Evolutionary conservation across 2,329 filamentous ascomycete species (phyloP).

Genomic region (Aspergillus sp.): DNA sequence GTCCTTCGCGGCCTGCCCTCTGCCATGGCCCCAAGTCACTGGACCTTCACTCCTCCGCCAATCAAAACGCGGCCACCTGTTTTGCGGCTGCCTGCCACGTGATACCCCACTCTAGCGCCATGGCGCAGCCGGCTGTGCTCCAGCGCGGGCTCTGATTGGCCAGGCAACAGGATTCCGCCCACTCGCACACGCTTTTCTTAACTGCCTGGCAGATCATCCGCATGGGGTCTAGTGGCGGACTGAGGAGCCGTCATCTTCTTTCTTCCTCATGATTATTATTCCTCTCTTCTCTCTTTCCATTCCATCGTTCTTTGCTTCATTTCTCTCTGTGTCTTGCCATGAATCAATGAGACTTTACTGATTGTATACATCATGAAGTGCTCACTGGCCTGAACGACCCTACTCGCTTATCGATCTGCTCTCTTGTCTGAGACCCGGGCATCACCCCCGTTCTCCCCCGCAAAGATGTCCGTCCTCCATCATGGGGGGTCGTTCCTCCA

Average conservation of each 20-base stretch:
- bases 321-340: constrained; percentile 1
- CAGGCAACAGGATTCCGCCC: constrained; percentile 37
- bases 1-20: too few species aligned
- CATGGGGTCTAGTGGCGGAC: constrained; percentile 11
- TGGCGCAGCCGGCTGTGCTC: constrained; percentile 18
- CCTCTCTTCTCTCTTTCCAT: background rate
- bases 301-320: constrained; percentile 1
- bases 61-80: constrained; percentile 1
- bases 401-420: background rate
- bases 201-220: constrained; percentile 7
- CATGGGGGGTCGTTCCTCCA: constrained; percentile 39
- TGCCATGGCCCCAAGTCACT: too few species aligned
- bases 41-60: background rate
- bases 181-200: constrained; percentile 16
- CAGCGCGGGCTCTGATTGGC: constrained; percentile 30
- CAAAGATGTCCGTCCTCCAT: constrained; percentile 40
- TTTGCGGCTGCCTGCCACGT: constrained; percentile 27
- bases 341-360: too few species aligned
- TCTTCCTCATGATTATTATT: background rate
- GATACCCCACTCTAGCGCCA: constrained; percentile 11
- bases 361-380: background rate
- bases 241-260: too few species aligned
- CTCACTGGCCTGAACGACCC: background rate
- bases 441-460: constrained; percentile 3
- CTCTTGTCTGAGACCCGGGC: background rate